A percentile compares a stretch with the other conserved stretches of the same genome.
These are phyloP conservation scores for Mitragyna speciosa DNA, from an alignment of 257 asterid genomes.

Conservation along the genomic window DNA sequence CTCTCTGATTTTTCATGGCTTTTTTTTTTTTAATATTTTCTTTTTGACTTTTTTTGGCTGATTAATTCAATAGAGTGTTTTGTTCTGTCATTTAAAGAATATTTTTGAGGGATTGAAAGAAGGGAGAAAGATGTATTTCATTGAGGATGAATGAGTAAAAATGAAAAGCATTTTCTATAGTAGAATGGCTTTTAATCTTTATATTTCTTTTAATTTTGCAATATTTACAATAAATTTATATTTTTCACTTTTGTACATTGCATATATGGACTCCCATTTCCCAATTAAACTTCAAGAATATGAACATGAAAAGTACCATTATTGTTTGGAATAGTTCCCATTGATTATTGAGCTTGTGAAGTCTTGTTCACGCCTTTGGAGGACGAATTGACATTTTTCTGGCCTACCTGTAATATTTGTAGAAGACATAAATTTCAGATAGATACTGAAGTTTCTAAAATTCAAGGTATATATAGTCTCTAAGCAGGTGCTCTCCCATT, in stretches of 20 bases:
- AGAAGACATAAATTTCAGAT: no score
- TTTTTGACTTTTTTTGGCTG: background rate
- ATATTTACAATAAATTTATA: background rate
- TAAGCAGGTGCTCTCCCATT: no score
- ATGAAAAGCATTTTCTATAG: background rate
- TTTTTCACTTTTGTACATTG: background rate
- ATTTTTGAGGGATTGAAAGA: conserved; percentile 6
- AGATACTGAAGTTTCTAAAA: no score
- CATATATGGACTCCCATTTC: background rate
- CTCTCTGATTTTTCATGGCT: background rate
- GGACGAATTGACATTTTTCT: no score
- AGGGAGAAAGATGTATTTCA: background rate
- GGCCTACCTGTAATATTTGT: no score
- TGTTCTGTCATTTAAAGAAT: background rate
- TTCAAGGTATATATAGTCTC: no score
- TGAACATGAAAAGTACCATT: no score
- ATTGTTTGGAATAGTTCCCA: no score
- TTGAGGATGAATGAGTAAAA: background rate
- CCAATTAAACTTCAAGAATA: no score
- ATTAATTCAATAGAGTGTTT: background rate
- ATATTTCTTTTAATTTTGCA: background rate
- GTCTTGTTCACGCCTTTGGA: no score
- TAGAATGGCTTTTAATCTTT: background rate
- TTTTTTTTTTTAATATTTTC: background rate
- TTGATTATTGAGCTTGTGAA: no score